Conservation (phyloP, 768 basidiomycete species). For the Tulasnella sp. region DNA sequence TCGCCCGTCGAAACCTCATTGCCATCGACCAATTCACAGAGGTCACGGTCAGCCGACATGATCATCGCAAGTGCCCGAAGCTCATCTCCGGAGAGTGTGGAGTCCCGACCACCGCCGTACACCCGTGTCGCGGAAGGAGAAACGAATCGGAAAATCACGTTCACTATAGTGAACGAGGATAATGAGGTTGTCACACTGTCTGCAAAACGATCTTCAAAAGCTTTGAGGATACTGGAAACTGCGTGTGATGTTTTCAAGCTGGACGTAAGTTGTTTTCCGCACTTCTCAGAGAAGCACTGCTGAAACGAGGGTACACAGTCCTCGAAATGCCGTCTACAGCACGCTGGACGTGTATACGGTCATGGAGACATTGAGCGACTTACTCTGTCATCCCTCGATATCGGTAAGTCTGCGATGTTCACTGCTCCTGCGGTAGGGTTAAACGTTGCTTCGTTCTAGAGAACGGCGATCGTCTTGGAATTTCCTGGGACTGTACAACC, state of each 20-base stretch:
- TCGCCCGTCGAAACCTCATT: neutral
- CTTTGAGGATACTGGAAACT: neutral
- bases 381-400: neutral
- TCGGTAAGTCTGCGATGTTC: neutral
- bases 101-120: slow-evolving; percentile 1
- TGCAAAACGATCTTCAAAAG: neutral
- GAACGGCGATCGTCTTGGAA: slow-evolving; percentile 2
- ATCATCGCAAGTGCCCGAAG: neutral
- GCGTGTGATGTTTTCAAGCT: slow-evolving; percentile 3
- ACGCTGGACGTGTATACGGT: neutral
- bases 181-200: neutral
- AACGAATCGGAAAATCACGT: neutral
- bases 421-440: neutral
- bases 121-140: neutral
- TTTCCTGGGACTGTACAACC: neutral
- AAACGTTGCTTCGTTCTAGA: neutral
- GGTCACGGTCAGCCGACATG: neutral
- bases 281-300: neutral
- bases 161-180: neutral
- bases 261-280: neutral
- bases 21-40: neutral
- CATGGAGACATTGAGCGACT: neutral
- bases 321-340: neutral
- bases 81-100: neutral
- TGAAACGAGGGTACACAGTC: neutral